Conservation (phyloP, 495 filamentous ascomycete species). For the Rostrohypoxylon terebratum region DNA sequence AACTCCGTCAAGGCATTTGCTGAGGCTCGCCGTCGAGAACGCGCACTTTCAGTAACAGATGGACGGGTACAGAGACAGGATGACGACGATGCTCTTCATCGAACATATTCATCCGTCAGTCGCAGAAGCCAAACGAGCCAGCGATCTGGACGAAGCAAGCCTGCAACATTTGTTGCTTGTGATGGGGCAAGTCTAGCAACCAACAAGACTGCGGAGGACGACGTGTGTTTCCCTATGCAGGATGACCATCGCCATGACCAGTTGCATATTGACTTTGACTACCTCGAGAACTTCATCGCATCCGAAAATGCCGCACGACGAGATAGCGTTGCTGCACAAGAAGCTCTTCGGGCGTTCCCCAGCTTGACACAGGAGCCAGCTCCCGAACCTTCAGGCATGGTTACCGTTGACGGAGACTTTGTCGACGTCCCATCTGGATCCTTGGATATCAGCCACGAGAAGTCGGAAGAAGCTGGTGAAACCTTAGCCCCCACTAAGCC, state of each 20-base stretch:
- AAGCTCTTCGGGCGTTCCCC: conserved; percentile 66
- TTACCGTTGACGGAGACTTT: conserved; percentile 64
- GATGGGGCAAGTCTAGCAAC: conserved; percentile 63
- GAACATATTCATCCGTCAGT: conserved; percentile 77
- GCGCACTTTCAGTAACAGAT: conserved; percentile 65
- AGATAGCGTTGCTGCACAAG: conserved; percentile 50
- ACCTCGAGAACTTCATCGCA: conserved; percentile 82
- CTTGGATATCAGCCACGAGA: conserved; percentile 53
- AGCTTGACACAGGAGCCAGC: conserved; percentile 62
- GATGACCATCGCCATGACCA: conserved; percentile 58
- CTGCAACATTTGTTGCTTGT: conserved; percentile 56
- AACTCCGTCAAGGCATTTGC: conserved; percentile 99
- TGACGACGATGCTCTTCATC: conserved; percentile 75
- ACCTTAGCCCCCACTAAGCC: conserved; percentile 33
- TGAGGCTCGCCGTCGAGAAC: conserved; percentile 72
- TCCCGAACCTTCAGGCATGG: conserved; percentile 37
- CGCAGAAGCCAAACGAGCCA: conserved; percentile 57
- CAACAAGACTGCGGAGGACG: conserved; percentile 75
- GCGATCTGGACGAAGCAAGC: conserved; percentile 56
- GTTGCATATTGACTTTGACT: conserved; percentile 83
- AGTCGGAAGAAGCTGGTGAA: conserved; percentile 33
- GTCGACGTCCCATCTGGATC: conserved; percentile 58
- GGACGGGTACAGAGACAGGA: conserved; percentile 53
- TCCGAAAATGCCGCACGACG: conserved; percentile 64
- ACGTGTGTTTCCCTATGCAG: conserved; percentile 83